Base-by-base conservation (phyloP, 768 basidiomycete genomes). In the Rossbeevera mucosa region DNA sequence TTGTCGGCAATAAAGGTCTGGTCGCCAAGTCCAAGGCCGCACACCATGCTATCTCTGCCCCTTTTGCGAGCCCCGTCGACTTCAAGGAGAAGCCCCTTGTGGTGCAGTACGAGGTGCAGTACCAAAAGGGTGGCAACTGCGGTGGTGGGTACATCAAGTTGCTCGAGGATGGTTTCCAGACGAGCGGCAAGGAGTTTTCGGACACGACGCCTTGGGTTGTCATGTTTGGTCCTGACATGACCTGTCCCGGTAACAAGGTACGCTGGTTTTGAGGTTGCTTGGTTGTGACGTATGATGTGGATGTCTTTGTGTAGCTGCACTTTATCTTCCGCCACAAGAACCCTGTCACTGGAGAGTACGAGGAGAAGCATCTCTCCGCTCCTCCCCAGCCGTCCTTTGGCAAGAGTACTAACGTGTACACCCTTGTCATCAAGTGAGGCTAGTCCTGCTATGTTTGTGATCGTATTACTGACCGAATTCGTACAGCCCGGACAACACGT, bases 321-420 rank as follows among this genome's bases (percentile, higher is more conserved):
- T 97, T 99, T 74, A 99, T 99, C 75, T 95, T 99, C 91, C 91
- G 94, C 63, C 89, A 97, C 80, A 85, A 87, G 76, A 94, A 83
- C 77, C 95, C 96, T 30, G 80, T 88, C 63, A 91, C 88, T 42
- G 91, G 91, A 61, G 92, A 93, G 64, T 82, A 80, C 58, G 96
- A 98, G 73, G 96, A 99, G 82, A 98, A 99, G 73, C 96, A 99
- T 73, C 85, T 98, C 54, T 81, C 76, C 48, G 67, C 78, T 53
- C 78, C 94, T 56, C 94, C 93, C 54, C 79, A 78, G 52, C 95
- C 95, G 44, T 76, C 84, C 57, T 92, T 95, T 63, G 87, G 85
- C 71, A 97, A 95, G 76, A 76, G 82, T 50, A 90, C 94, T 59
- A 92, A 94, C 67, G 79, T 99, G 54, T 98, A 95, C 78, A 97